Evolutionary conservation across 352 stramenopile species (phyloP).

Genomic region (Phytophthora foliorum): DNA sequence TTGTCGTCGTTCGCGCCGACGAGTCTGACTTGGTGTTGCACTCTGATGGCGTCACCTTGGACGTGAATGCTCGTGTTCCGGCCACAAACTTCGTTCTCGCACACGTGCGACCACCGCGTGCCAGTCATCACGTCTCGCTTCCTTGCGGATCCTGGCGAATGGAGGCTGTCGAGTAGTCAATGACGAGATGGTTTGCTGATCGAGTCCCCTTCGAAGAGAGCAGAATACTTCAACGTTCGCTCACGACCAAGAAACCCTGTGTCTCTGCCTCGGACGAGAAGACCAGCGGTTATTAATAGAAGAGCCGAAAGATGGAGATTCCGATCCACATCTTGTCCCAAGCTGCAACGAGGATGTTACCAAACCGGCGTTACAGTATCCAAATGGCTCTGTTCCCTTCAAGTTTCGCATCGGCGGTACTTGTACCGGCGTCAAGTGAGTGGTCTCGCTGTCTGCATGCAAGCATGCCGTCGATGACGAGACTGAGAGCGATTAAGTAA

Average conservation of each 20-base stretch:
- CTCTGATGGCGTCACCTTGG: neutral
- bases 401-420: conserved; percentile 20
- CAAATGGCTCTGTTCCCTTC: no score
- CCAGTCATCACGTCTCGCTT: conserved; percentile 1
- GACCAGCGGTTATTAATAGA: no score
- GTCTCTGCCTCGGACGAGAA: no score
- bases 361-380: no score
- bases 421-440: conserved; percentile 16
- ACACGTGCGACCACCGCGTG: neutral
- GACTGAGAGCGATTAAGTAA: conserved; percentile 24
- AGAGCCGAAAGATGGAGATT: conserved; percentile 7
- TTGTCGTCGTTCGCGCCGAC: neutral
- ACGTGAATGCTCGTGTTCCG: neutral
- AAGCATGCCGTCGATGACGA: conserved; percentile 41
- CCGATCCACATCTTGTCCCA: conserved; percentile 12
- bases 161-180: conserved; percentile 11
- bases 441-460: conserved; percentile 23
- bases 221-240: conserved; percentile 27
- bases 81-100: neutral
- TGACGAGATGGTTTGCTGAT: conserved; percentile 24
- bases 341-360: neutral
- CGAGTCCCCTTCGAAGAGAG: conserved; percentile 25
- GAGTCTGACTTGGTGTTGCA: conserved; percentile 3
- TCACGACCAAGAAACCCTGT: no score
- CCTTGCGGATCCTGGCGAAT: conserved; percentile 24